Conservation (phyloP, 2,329 filamentous ascomycete species). For the Chalaropsis thielavioides region DNA sequence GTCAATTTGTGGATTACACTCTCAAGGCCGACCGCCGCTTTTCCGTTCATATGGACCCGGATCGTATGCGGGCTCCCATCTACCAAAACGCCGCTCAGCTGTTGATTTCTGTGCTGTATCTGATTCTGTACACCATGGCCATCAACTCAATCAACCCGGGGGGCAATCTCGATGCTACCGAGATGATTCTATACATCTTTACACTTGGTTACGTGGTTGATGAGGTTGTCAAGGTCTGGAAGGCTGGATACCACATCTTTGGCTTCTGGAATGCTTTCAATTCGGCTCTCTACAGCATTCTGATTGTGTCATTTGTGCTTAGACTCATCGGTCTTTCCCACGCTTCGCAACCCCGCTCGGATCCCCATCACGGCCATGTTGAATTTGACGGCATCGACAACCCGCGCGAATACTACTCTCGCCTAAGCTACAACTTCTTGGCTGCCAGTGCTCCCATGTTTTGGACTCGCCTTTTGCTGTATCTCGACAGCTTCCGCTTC, state of each 20-base stretch:
- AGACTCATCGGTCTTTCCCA: conserved; percentile 66
- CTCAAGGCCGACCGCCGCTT: conserved; percentile 66
- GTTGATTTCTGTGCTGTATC: conserved; percentile 66
- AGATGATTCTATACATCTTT: conserved; percentile 77
- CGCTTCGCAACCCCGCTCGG: conserved; percentile 25
- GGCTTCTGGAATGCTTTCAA: conserved; percentile 98
- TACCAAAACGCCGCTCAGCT: conserved; percentile 90
- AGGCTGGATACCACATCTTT: conserved; percentile 80
- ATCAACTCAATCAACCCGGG: conserved; percentile 86
- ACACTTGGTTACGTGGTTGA: conserved; percentile 84
- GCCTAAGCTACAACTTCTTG: conserved; percentile 82
- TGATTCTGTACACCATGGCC: conserved; percentile 72
- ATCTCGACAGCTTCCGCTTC: conserved; percentile 85
- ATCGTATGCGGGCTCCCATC: conserved; percentile 79
- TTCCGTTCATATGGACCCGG: conserved; percentile 74
- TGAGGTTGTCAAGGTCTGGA: conserved; percentile 79
- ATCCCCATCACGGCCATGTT: background rate
- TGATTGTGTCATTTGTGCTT: conserved; percentile 63
- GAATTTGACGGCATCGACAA: background rate
- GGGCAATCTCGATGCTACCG: conserved; percentile 71
- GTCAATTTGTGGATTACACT: conserved; percentile 78
- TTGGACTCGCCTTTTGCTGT: conserved; percentile 83
- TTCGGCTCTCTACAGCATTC: conserved; percentile 59
- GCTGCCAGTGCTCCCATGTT: conserved; percentile 93
- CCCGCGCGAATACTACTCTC: conserved; percentile 51